Percentiles rank a stretch among this genome's conserved stretches.
Evolutionary conservation across 352 stramenopile genomes (phyloP).

Genomic region (Pythium utonaiense): DNA sequence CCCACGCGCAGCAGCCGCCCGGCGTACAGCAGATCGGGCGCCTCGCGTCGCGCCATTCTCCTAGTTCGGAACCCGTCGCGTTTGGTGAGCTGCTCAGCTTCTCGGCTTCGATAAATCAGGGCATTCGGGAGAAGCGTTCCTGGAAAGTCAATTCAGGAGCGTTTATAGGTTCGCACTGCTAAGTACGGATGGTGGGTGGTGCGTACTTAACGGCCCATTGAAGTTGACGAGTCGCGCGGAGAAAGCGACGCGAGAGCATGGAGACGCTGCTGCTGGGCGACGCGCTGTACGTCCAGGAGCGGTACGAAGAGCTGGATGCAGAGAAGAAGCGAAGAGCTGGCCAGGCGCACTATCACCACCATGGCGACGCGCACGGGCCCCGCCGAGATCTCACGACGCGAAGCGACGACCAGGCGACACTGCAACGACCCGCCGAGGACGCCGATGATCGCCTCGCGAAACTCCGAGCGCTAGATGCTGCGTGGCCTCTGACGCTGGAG

Average conservation of each 20-base stretch:
- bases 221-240: constrained; percentile 16
- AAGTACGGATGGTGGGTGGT: constrained; percentile 6
- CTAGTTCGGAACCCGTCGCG: neutral
- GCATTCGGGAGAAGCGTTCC: neutral
- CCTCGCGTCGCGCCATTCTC: constrained; percentile 7
- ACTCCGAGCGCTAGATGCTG: neutral
- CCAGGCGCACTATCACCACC: neutral
- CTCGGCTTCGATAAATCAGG: constrained; percentile 7
- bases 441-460: neutral
- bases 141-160: constrained; percentile 14
- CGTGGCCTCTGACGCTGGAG: neutral
- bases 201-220: constrained; percentile 18
- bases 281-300: constrained; percentile 41
- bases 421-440: neutral
- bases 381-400: neutral
- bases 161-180: neutral
- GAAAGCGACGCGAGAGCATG: constrained; percentile 24
- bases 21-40: constrained; percentile 53
- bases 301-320: constrained; percentile 37
- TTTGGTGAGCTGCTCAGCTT: neutral
- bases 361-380: neutral
- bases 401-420: neutral
- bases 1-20: constrained; percentile 57
- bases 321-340: constrained; percentile 7
- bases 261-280: constrained; percentile 54